Percentiles rank a stretch among this genome's conserved stretches.
Conservation (phyloP, 2,329 filamentous ascomycete species). For the Phaeophleospora eucalypticola region DNA sequence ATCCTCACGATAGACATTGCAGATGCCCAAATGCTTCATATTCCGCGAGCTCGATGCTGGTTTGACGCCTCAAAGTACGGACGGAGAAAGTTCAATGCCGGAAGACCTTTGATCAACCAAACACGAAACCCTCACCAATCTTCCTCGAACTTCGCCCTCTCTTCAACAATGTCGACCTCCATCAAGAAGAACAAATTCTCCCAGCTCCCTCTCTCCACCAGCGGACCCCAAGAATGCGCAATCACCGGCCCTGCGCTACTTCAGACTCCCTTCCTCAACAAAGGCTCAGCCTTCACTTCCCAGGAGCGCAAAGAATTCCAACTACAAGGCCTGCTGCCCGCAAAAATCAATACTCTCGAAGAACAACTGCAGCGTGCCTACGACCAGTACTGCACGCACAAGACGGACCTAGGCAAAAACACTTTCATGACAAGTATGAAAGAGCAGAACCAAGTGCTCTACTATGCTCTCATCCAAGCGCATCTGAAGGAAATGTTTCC, state of each 20-base stretch:
- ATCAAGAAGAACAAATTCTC: slow-evolving; percentile 4
- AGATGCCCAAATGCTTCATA: no score
- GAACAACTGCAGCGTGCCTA: slow-evolving; percentile 75
- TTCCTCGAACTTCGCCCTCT: no score
- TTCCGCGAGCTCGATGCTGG: no score
- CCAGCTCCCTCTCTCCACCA: slow-evolving; percentile 10
- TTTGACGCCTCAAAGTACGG: no score
- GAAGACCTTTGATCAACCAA: no score
- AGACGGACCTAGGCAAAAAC: slow-evolving; percentile 72
- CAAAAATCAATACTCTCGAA: slow-evolving; percentile 68
- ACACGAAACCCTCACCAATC: background rate
- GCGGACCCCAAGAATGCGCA: slow-evolving; percentile 8
- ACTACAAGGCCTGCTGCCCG: slow-evolving; percentile 68
- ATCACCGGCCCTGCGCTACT: slow-evolving; percentile 46
- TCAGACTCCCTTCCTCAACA: slow-evolving; percentile 69
- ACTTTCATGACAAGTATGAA: slow-evolving; percentile 83
- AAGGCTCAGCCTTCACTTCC: slow-evolving; percentile 71
- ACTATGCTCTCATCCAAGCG: slow-evolving; percentile 70
- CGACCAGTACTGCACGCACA: slow-evolving; percentile 64
- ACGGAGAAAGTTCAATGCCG: no score
- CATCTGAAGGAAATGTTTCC: slow-evolving; percentile 85
- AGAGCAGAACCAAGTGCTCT: slow-evolving; percentile 79
- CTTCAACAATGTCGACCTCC: no score
- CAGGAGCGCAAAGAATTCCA: slow-evolving; percentile 67
- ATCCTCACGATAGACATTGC: no score